These are phyloP conservation scores for Rhodotorula toruloides DNA, from an alignment of 768 basidiomycete genomes.

Conservation along the genomic window DNA sequence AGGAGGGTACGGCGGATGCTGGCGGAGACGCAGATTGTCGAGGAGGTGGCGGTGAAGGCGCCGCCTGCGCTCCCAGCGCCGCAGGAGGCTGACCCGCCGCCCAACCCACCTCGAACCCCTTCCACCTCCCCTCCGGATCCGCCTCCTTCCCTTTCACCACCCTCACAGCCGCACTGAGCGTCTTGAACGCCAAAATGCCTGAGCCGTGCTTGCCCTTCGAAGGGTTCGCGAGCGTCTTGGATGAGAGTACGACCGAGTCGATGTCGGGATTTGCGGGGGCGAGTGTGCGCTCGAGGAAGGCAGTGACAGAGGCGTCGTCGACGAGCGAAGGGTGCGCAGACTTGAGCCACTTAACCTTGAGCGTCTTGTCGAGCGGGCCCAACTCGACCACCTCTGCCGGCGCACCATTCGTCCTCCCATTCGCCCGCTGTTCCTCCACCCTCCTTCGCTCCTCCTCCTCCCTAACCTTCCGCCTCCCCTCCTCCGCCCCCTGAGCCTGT, in stretches of 20 bases:
- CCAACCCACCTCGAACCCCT: conserved; percentile 38
- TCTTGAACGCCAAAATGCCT: conserved; percentile 32
- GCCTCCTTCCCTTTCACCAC: conserved; percentile 18
- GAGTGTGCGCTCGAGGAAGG: background rate
- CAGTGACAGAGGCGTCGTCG: background rate
- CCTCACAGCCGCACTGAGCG: conserved; percentile 25
- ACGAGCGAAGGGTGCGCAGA: background rate
- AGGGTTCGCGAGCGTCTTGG: conserved; percentile 26
- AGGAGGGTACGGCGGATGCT: background rate
- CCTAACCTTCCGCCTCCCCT: background rate
- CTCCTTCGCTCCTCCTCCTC: background rate
- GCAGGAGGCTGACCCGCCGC: conserved; percentile 30
- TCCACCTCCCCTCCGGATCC: conserved; percentile 16
- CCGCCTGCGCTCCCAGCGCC: background rate
- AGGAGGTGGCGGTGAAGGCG: background rate
- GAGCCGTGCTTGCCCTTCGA: conserved; percentile 30
- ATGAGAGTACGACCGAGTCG: conserved; percentile 36
- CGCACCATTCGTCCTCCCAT: background rate
- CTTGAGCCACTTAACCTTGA: conserved; percentile 38
- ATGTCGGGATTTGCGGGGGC: conserved; percentile 9
- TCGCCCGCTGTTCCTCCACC: conserved; percentile 4
- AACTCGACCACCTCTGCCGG: conserved; percentile 13
- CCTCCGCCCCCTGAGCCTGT: background rate
- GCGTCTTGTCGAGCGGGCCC: conserved; percentile 40
- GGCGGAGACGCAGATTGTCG: background rate